phyloP scores from a whole-genome alignment of 2,329 filamentous ascomycete genomes.

The Fusarium continuum region DNA sequence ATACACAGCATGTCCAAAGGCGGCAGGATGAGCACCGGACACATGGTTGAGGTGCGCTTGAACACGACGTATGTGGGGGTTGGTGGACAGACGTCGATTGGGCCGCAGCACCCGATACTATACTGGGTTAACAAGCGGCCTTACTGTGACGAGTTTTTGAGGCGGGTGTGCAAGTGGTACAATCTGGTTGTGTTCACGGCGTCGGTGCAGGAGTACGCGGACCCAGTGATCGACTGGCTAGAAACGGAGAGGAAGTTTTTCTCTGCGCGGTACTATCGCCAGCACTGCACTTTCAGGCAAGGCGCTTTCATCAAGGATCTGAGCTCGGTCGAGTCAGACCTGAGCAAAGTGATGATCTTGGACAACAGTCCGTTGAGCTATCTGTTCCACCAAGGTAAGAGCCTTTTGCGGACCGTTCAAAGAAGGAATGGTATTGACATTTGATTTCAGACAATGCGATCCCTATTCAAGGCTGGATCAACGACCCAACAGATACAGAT shows the following conservation, averaged over 20 bases:
- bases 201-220: slow-evolving; percentile 97
- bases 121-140: slow-evolving; percentile 99
- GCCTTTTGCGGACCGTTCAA: not conserved
- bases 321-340: slow-evolving; percentile 92
- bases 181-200: slow-evolving; percentile 97
- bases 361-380: slow-evolving; percentile 99
- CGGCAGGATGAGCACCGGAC: slow-evolving; percentile 91
- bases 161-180: slow-evolving; percentile 95
- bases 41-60: slow-evolving; percentile 98
- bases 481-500: slow-evolving; percentile 95
- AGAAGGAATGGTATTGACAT: slow-evolving; percentile 8
- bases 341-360: slow-evolving; percentile 98
- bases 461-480: slow-evolving; percentile 99
- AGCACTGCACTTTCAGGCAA: slow-evolving; percentile 95
- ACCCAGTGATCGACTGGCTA: slow-evolving; percentile 98
- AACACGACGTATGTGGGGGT: slow-evolving; percentile 75
- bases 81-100: slow-evolving; percentile 70
- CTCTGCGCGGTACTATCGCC: slow-evolving; percentile 89
- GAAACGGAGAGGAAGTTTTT: slow-evolving; percentile 98
- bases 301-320: slow-evolving; percentile 98
- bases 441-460: slow-evolving; percentile 92
- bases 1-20: slow-evolving; percentile 99
- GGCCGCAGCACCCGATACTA: slow-evolving; percentile 87
- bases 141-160: slow-evolving; percentile 94
- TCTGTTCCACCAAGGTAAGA: slow-evolving; percentile 95